A percentile compares a stretch with the other conserved stretches of the same genome.
phyloP scores from a whole-genome alignment of 805 yeast genomes.

The Debaryomyces prosopidis region DNA sequence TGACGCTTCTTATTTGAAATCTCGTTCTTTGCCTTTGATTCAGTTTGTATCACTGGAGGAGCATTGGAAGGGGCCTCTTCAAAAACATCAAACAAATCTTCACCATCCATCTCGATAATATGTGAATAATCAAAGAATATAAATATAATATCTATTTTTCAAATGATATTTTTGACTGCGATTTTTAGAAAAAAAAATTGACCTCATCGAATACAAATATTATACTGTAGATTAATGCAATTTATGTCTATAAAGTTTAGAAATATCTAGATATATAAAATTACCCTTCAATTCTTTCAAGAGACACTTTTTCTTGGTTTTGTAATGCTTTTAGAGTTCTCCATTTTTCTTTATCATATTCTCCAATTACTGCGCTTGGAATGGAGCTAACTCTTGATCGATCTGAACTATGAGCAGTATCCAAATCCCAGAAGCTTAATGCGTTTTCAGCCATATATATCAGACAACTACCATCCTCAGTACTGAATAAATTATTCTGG shows the following conservation, averaged over 20 bases:
- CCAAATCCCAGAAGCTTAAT: conserved; percentile 27
- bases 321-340: conserved; percentile 45
- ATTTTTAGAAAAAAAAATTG: conserved; percentile 3
- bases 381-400: conserved; percentile 43
- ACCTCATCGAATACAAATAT: background rate
- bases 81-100: conserved; percentile 64
- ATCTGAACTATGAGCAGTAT: conserved; percentile 33
- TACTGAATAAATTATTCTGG: background rate
- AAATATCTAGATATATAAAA: background rate
- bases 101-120: conserved; percentile 35
- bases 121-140: background rate
- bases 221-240: background rate
- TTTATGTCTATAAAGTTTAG: background rate
- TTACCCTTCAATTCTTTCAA: background rate
- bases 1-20: conserved; percentile 12
- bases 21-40: conserved; percentile 8
- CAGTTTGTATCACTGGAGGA: conserved; percentile 22
- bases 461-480: background rate
- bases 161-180: background rate
- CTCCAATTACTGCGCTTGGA: conserved; percentile 62
- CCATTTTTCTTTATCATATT: conserved; percentile 70
- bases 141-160: background rate
- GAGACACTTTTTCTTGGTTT: conserved; percentile 7
- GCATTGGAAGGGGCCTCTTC: conserved; percentile 50
- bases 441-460: conserved; percentile 1